Evolutionary conservation across 73 alveolate genomes (phyloP), one percentile per base, ranked within the genome.

Genomic region (Tetrahymena thermophila): DNA sequence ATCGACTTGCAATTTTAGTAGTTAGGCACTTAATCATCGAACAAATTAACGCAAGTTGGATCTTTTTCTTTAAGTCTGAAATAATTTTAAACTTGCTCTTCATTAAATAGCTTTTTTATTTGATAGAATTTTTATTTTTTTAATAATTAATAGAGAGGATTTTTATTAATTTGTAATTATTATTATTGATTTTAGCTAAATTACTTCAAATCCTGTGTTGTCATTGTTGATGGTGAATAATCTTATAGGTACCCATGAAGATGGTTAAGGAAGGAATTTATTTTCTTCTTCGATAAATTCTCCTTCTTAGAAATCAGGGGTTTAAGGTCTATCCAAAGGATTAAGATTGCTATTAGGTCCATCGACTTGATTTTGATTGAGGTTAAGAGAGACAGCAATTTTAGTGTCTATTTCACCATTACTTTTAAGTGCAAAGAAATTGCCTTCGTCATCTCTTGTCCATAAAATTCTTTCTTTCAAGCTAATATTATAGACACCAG

Each of bases 211-310:
- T 4, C 98, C 99, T 34, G 98, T 56, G 93, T 96, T 97, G 85
- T 98, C 98, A 93, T 97, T 97, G 28, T 96, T 94, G 43, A 98
- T 96, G 35, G 94, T 42, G 95, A 98, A 95, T 40, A 97, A 94
- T 85, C 99, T 94, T 14, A 98, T 98, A 28, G 97, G 97, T 84
- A 97, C 96, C 85, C 97, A 96, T 14, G 98, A 58, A 50, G 97
- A 97, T 3, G 99, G 99, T 50, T 98, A 98, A 55, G 98, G 98
- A 31, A 98, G 96, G 94, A 98, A 97, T 95, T 97, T 98, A 43
- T 98, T 96, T 83, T 97, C 99, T 85, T 97, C 98, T 94, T 98
- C 98, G 1, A 98, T 96, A 94, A 94, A 97, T 93, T 97, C 97
- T 4, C 99, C 99, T 95, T 98, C 99, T 40, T 85, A 94, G 37